Evolutionary conservation across 2,329 filamentous ascomycete genomes (phyloP).

Genomic region (Fusarium mexicanum): DNA sequence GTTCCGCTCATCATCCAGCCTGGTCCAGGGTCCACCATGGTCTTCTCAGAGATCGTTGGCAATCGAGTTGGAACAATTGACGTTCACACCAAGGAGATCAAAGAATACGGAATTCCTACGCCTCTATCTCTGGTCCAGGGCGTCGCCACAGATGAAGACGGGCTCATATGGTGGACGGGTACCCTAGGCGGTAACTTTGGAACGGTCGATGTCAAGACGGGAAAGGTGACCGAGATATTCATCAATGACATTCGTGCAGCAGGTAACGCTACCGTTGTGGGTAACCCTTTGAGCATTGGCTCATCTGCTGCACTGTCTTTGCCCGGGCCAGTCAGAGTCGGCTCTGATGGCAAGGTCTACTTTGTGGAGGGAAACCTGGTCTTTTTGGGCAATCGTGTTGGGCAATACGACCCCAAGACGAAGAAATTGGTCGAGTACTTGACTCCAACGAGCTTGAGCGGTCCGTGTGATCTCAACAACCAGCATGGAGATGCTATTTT

Average conservation of each 20-base stretch:
- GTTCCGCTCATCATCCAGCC: not conserved
- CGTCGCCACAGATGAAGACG: not conserved
- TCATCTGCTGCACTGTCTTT: not conserved
- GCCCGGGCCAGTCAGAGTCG: not conserved
- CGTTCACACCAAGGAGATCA: not conserved
- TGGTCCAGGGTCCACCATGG: not conserved
- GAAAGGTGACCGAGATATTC: not conserved
- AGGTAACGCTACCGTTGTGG: not conserved
- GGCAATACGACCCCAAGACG: not conserved
- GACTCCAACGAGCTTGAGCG: not conserved
- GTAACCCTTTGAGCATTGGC: not conserved
- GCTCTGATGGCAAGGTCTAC: not conserved
- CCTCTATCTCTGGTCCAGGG: not conserved
- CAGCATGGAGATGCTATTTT: not conserved
- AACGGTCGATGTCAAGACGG: not conserved
- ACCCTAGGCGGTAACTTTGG: not conserved
- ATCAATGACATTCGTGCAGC: not conserved
- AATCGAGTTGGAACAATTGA: not conserved
- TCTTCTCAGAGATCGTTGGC: not conserved
- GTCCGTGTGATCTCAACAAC: not conserved
- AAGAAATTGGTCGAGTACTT: not conserved
- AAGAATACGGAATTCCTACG: not conserved
- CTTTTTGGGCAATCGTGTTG: not conserved
- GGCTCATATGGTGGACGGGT: not conserved
- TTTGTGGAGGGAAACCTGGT: not conserved